These are phyloP conservation scores for Pseudozyma flocculosa DNA, from an alignment of 1,284 basidiomycete species.

Conservation along the genomic window DNA sequence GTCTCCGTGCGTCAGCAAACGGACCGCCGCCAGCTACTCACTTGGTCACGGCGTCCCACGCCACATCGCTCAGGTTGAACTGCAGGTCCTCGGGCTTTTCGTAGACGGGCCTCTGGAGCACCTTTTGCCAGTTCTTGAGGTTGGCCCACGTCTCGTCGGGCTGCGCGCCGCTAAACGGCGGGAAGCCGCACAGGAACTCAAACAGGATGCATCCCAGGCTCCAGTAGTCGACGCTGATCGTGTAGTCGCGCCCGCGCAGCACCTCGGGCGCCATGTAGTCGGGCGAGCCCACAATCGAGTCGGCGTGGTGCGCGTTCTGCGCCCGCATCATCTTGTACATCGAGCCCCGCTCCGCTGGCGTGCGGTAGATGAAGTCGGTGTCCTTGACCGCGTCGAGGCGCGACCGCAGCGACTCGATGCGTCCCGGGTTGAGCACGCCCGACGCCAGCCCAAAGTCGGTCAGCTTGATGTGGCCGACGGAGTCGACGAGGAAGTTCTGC, in stretches of 20 bases:
- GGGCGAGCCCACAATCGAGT: slow-evolving; percentile 96
- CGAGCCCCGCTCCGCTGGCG: slow-evolving; percentile 90
- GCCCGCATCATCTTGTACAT: slow-evolving; percentile 90
- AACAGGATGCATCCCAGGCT: slow-evolving; percentile 97
- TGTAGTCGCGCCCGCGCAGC: slow-evolving; percentile 89
- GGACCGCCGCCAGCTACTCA: slow-evolving; percentile 61
- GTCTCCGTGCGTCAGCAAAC: too few relatives aligned
- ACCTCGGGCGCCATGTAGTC: slow-evolving; percentile 85
- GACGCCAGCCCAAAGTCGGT: slow-evolving; percentile 98
- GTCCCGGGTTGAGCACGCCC: slow-evolving; percentile 88
- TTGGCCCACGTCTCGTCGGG: slow-evolving; percentile 99
- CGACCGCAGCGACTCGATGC: slow-evolving; percentile 90
- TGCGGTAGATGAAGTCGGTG: slow-evolving; percentile 82
- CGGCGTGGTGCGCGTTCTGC: slow-evolving; percentile 83
- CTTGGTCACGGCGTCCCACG: slow-evolving; percentile 94
- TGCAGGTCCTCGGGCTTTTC: slow-evolving; percentile 94
- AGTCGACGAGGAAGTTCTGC: slow-evolving; percentile 92
- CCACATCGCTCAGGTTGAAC: slow-evolving; percentile 90
- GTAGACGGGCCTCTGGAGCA: slow-evolving; percentile 87
- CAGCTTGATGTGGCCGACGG: slow-evolving; percentile 93
- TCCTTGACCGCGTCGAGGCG: slow-evolving; percentile 98
- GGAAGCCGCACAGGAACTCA: slow-evolving; percentile 83
- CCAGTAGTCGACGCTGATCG: slow-evolving; percentile 97
- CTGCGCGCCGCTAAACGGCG: slow-evolving; percentile 91
- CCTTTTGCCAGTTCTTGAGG: slow-evolving; percentile 92